These are phyloP conservation scores for Tubosaeta sp. DNA, from an alignment of 768 basidiomycete species.

Conservation along the genomic window DNA sequence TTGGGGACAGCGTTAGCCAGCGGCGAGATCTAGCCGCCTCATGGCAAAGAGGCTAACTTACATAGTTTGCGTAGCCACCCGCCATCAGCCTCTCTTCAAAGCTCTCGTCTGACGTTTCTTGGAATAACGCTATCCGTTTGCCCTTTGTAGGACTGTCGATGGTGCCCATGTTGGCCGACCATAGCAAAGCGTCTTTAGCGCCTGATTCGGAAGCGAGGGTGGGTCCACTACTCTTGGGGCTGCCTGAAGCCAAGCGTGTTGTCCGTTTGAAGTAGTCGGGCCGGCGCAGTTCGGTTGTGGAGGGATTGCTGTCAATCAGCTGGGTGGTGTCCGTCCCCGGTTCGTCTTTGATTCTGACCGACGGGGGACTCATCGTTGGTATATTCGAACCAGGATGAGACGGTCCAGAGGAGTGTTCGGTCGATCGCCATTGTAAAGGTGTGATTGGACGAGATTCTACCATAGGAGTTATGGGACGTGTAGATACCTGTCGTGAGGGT, in stretches of 20 bases:
- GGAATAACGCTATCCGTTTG: slow-evolving; percentile 68
- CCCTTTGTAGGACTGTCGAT: slow-evolving; percentile 71
- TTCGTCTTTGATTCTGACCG: slow-evolving; percentile 13
- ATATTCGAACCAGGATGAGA: not conserved
- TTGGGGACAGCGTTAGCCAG: slow-evolving; percentile 8
- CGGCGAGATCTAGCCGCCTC: slow-evolving; percentile 7
- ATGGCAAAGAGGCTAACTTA: slow-evolving; percentile 33
- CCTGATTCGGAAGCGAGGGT: slow-evolving; percentile 10
- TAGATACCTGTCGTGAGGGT: slow-evolving; percentile 11
- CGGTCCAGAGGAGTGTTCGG: not conserved
- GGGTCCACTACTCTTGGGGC: slow-evolving; percentile 15
- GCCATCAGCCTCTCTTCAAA: slow-evolving; percentile 84
- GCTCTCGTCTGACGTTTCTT: slow-evolving; percentile 79
- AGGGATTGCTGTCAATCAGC: slow-evolving; percentile 46
- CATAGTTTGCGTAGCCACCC: slow-evolving; percentile 75
- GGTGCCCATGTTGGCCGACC: slow-evolving; percentile 47
- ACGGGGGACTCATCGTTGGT: not conserved
- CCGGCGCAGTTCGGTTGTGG: slow-evolving; percentile 55
- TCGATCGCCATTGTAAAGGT: slow-evolving; percentile 4
- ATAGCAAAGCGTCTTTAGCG: slow-evolving; percentile 13
- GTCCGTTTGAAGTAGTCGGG: slow-evolving; percentile 69
- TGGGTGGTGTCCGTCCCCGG: slow-evolving; percentile 56
- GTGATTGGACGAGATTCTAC: slow-evolving; percentile 11
- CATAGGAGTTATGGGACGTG: slow-evolving; percentile 14
- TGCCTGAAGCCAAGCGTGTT: slow-evolving; percentile 44